phyloP scores from a whole-genome alignment of 495 filamentous ascomycete genomes.

The Friedmanniomyces simplex region DNA sequence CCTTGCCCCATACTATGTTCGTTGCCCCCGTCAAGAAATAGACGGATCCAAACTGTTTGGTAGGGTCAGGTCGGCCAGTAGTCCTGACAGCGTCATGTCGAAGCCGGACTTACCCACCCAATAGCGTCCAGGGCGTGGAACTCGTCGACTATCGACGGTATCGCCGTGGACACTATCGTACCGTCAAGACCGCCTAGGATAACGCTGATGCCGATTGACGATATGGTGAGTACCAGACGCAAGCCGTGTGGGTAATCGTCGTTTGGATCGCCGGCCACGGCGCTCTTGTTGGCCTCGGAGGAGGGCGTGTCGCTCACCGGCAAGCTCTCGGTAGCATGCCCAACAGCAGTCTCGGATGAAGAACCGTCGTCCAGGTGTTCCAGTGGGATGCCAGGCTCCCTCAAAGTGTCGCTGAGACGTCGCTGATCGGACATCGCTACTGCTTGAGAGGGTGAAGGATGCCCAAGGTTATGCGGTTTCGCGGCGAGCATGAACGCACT shows the following conservation, averaged over 20 bases:
- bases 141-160: neutral
- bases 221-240: neutral
- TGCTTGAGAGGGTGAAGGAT: too few relatives aligned
- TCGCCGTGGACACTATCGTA: neutral
- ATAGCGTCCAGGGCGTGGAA: neutral
- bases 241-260: neutral
- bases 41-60: neutral
- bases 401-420: neutral
- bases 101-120: neutral
- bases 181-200: neutral
- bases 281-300: neutral
- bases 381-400: neutral
- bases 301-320: neutral
- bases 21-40: conserved; percentile 29
- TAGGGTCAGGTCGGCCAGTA: neutral
- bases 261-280: neutral
- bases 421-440: neutral
- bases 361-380: neutral
- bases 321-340: neutral
- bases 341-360: neutral
- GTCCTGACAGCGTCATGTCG: too few relatives aligned
- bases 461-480: too few relatives aligned
- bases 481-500: too few relatives aligned
- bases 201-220: neutral
- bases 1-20: conserved; percentile 26